Evolutionary conservation across 2,329 filamentous ascomycete species (phyloP), one percentile per base, ranked within the genome.

Genomic region (Sclerotinia borealis): DNA sequence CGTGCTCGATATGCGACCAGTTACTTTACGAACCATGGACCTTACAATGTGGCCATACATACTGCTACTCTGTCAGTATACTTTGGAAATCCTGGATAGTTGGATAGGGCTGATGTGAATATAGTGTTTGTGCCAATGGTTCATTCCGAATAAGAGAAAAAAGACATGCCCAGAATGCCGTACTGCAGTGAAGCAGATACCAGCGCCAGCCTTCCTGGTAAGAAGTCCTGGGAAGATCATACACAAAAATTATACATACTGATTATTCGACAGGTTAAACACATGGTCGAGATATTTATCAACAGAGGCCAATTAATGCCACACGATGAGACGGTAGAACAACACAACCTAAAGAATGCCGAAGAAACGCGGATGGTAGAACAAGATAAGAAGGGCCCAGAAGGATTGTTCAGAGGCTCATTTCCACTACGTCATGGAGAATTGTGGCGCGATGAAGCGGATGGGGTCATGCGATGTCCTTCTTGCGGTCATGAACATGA

Each of bases 111-210:
- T 73, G 63, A 74, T 56, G 43, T 48, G 19, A 29, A 51, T 31
- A 25, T 25, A 73, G 71, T 76, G 75, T 64, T 66, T 77, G 37
- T 74, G 73, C 43, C 76, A 68, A 65, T 75, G 70, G 75, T 75
- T 77, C 59, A 63, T 72, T 25, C 71, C 73, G 22, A 70, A 82
- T 69, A 81, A 77, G 71, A 76, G 76, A 49, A 85, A 83, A 70
- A 87, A 86, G 73, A 86, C 86, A 69, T 90, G 87, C 74, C 87
- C 87, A 19, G 86, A 89, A 72, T 90, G 87, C 72, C 81, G 87
- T 65, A 78, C 82, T 4, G 76, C 79, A 41, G 83, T 89, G 63
- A 81, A 78, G 67, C 76, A 82, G 34, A 77, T 83, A 67, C 87
- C 87, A 0, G 83, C 85, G 9, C 87, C 86, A 31, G 85, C 86